These are phyloP conservation scores for Cryoendolithus antarcticus DNA, from an alignment of 2,329 filamentous ascomycete species.

Conservation along the genomic window DNA sequence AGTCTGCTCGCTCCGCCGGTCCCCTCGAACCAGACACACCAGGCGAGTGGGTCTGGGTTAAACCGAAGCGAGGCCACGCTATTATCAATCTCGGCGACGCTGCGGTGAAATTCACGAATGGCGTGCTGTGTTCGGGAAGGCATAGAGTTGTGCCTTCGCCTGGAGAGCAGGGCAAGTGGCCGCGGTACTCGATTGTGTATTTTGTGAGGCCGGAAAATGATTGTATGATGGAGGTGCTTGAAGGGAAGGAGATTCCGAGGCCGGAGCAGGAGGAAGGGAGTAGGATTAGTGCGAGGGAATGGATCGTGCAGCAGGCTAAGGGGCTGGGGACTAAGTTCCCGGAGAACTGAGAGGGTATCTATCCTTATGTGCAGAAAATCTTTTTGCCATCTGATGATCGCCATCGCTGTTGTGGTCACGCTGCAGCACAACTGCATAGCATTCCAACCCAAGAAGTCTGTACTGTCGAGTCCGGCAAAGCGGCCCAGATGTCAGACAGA, in stretches of 20 bases:
- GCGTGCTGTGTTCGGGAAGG: constrained; percentile 28
- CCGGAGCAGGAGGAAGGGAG: constrained; percentile 21
- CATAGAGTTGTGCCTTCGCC: constrained; percentile 42
- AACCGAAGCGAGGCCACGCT: constrained; percentile 36
- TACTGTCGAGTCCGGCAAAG: too few relatives aligned
- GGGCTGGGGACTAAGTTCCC: constrained; percentile 17
- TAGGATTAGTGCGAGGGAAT: constrained; percentile 26
- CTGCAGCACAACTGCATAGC: too few relatives aligned
- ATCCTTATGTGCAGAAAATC: too few relatives aligned
- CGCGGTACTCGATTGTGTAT: constrained; percentile 43
- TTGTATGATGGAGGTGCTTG: constrained; percentile 29
- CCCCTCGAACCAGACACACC: constrained; percentile 14
- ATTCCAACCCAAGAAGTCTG: too few relatives aligned
- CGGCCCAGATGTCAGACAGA: too few relatives aligned
- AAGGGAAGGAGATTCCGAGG: constrained; percentile 17
- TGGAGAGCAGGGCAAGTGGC: constrained; percentile 33
- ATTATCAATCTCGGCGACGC: constrained; percentile 39
- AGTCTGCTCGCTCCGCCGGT: constrained; percentile 19
- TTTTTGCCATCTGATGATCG: too few relatives aligned
- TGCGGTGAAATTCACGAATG: constrained; percentile 34
- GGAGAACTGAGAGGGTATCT: constrained; percentile 2
- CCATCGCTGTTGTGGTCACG: too few relatives aligned
- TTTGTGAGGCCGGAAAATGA: constrained; percentile 41
- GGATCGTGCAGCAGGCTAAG: constrained; percentile 28
- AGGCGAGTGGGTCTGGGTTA: constrained; percentile 40